phyloP scores from a whole-genome alignment of 23 red algal species.

The Cyanidiococcus yangmingshanensis region DNA sequence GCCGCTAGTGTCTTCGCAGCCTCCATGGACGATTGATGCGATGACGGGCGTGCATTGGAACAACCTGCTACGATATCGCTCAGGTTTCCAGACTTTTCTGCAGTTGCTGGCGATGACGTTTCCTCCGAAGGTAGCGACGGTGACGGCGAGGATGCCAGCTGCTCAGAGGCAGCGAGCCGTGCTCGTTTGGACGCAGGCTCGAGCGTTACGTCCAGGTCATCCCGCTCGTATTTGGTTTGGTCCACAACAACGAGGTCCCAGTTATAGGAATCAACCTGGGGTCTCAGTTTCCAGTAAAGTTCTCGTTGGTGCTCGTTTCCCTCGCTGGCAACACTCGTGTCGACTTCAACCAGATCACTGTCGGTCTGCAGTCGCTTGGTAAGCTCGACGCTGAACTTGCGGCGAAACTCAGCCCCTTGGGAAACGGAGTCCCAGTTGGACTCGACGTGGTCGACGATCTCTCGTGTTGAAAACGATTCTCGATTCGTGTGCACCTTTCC shows the following conservation, averaged over 20 bases:
- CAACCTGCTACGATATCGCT: neutral
- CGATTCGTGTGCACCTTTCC: neutral
- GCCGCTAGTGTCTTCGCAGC: neutral
- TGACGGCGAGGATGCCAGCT: neutral
- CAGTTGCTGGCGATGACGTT: too few relatives aligned
- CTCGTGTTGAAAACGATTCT: neutral
- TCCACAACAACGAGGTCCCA: neutral
- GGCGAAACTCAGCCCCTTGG: slow-evolving; percentile 1
- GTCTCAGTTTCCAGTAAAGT: neutral
- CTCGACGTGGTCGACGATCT: slow-evolving; percentile 16
- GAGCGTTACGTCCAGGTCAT: neutral
- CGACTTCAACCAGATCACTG: neutral
- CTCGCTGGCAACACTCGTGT: neutral
- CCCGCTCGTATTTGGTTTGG: neutral
- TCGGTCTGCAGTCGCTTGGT: neutral
- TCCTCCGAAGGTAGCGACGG: neutral
- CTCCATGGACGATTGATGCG: neutral
- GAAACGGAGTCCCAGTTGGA: neutral
- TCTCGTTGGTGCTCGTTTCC: neutral
- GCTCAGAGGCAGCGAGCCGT: neutral
- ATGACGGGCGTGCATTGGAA: neutral
- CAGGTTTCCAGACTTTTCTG: neutral
- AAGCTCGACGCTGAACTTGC: neutral
- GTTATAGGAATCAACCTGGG: neutral
- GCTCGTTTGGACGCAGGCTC: slow-evolving; percentile 7